These are phyloP conservation scores for Aspergillus saccharolyticus DNA, from an alignment of 495 filamentous ascomycete species.

Conservation along the genomic window DNA sequence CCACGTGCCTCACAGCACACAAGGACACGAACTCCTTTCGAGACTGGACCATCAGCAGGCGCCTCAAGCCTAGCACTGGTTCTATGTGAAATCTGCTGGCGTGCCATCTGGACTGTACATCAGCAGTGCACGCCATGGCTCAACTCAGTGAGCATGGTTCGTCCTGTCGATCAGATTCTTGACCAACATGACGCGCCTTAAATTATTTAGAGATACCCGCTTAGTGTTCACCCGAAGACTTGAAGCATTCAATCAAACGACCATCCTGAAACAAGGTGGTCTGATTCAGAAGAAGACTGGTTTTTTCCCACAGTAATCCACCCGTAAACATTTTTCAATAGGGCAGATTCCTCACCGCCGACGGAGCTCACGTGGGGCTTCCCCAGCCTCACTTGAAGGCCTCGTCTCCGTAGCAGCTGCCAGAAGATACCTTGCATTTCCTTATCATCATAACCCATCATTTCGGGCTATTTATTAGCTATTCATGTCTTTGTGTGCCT, in stretches of 20 bases:
- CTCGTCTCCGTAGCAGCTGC: constrained; percentile 8
- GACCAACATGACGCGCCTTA: background rate
- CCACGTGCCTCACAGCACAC: background rate
- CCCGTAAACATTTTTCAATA: background rate
- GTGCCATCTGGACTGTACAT: constrained; percentile 10
- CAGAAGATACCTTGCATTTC: constrained; percentile 3
- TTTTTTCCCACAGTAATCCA: background rate
- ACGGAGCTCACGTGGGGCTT: constrained; percentile 23
- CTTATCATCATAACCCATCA: background rate
- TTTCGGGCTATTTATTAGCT: constrained; percentile 3
- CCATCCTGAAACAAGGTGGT: constrained; percentile 4
- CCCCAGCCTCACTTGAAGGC: constrained; percentile 12
- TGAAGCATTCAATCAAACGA: background rate
- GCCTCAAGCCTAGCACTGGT: constrained; percentile 11
- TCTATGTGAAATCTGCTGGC: constrained; percentile 14
- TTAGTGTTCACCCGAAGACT: constrained; percentile 6
- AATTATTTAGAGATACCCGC: constrained; percentile 23
- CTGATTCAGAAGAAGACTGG: background rate
- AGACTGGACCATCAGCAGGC: constrained; percentile 7
- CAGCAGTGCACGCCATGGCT: constrained; percentile 5
- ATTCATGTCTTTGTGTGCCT: constrained; percentile 4
- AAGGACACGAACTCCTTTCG: background rate
- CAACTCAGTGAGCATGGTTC: background rate
- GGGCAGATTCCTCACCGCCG: constrained; percentile 12
- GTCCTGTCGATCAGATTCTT: background rate